These are phyloP conservation scores for Cenchrus fungigraminus DNA, from an alignment of 176 grass and related monocot genomes.

Conservation along the genomic window DNA sequence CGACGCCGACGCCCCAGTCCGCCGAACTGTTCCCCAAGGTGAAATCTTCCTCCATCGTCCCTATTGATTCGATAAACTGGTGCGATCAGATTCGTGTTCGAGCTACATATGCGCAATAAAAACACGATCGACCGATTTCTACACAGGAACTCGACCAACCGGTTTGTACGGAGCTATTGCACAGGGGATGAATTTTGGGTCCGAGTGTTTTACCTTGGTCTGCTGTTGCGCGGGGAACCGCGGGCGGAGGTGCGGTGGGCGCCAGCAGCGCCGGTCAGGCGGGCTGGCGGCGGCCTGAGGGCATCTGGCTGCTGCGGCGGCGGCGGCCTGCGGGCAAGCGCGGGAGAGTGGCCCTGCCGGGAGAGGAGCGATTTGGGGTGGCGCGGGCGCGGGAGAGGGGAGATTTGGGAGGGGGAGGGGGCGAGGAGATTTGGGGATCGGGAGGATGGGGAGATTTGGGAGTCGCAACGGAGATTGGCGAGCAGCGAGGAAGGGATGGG, in stretches of 20 bases:
- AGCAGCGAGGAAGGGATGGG: too few species aligned
- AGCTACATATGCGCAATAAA: too few species aligned
- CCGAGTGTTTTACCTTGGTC: background rate
- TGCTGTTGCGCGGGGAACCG: background rate
- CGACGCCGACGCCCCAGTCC: background rate
- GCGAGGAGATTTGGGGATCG: background rate
- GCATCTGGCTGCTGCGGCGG: background rate
- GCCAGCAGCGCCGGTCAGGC: background rate
- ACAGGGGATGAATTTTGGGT: background rate
- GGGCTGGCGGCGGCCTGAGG: background rate
- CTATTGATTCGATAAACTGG: background rate
- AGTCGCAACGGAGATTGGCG: too few species aligned
- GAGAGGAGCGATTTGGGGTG: background rate
- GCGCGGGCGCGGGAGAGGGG: background rate
- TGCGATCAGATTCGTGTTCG: background rate
- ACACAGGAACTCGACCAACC: too few species aligned
- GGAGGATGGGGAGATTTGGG: background rate
- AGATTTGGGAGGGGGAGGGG: background rate
- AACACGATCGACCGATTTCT: too few species aligned
- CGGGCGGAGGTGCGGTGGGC: background rate
- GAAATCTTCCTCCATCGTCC: background rate
- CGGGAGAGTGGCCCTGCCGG: background rate
- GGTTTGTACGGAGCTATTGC: background rate
- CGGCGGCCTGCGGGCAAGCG: background rate
- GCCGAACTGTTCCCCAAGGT: background rate